phyloP scores from a whole-genome alignment of 768 basidiomycete species.

The Pholiota conissans region DNA sequence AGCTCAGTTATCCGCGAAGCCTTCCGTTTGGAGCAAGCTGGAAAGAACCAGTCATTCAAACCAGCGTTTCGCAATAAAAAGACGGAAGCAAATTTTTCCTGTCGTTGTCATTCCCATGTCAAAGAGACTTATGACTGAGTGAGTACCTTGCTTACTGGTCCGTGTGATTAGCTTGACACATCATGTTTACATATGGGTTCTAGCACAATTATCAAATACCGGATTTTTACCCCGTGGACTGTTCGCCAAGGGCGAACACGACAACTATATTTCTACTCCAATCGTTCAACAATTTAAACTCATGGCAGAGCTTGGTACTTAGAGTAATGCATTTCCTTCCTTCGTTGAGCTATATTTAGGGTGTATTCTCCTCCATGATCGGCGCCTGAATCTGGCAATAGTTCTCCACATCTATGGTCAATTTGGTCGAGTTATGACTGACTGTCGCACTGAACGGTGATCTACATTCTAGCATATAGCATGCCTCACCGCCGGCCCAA shows the following conservation, averaged over 20 bases:
- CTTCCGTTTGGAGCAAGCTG: background rate
- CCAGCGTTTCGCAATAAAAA: too few relatives aligned
- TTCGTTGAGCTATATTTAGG: too few relatives aligned
- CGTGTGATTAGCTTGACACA: background rate
- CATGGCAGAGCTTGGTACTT: too few relatives aligned
- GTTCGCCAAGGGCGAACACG: too few relatives aligned
- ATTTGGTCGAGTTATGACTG: background rate
- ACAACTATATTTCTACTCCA: too few relatives aligned
- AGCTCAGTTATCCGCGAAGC: too few relatives aligned
- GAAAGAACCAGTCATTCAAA: too few relatives aligned
- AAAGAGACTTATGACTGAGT: too few relatives aligned
- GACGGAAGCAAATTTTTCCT: background rate
- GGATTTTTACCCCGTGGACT: too few relatives aligned
- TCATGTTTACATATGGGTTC: background rate
- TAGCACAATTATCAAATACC: too few relatives aligned
- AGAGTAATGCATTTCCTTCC: too few relatives aligned
- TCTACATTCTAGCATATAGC: background rate
- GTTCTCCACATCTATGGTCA: background rate
- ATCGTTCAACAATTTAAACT: too few relatives aligned
- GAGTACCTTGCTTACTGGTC: background rate
- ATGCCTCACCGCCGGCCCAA: background rate
- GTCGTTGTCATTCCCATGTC: background rate
- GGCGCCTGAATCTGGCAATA: background rate
- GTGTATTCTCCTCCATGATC: background rate
- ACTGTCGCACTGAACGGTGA: background rate